Conservation (phyloP, 2,329 filamentous ascomycete species). For the Verticillium alfalfae region DNA sequence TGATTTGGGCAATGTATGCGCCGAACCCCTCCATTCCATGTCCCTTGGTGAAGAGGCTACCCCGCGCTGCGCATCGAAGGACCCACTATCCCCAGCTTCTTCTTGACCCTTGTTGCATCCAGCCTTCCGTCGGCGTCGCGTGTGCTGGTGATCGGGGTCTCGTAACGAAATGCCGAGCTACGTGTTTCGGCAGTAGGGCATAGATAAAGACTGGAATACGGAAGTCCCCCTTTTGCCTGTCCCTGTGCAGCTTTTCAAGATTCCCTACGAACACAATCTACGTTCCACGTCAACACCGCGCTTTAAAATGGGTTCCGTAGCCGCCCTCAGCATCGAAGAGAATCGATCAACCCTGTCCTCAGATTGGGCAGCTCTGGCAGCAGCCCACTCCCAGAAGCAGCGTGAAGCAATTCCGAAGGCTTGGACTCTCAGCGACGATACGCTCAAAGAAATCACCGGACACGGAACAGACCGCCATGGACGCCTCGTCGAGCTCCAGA, state of each 20-base stretch:
- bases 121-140: no score
- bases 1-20: not conserved
- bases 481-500: constrained; percentile 5
- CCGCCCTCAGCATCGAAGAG: not conserved
- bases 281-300: not conserved
- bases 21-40: not conserved
- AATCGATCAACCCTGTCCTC: not conserved
- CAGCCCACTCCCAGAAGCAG: constrained; percentile 6
- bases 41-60: not conserved
- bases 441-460: constrained; percentile 3
- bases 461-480: constrained; percentile 6
- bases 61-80: not conserved
- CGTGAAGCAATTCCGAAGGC: constrained; percentile 7
- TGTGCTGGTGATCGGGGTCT: no score
- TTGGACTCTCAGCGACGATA: constrained; percentile 5
- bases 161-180: no score
- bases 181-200: not conserved
- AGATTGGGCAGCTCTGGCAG: constrained; percentile 8
- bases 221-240: no score
- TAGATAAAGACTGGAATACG: not conserved
- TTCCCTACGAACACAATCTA: no score
- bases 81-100: no score
- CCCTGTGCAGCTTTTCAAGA: no score
- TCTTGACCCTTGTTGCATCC: no score
- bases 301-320: not conserved